Base-by-base conservation (phyloP, 148 eudicot species). In the Suaeda aralocaspica region DNA sequence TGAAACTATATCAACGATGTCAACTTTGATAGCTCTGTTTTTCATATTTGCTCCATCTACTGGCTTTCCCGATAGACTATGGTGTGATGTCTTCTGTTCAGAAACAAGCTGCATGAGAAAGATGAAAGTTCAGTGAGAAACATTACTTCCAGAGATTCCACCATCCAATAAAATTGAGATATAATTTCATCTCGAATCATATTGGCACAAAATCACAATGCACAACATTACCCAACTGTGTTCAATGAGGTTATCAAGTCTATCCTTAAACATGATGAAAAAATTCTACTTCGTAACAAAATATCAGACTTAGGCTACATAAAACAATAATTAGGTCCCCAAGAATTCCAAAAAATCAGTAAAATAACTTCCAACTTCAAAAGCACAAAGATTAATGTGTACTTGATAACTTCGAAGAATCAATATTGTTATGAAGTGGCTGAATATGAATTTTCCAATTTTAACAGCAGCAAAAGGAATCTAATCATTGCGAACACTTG, bases 1-100 rank as follows among this genome's bases (percentile, higher is more conserved):
- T 57, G 92, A 90, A 65, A 85, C 83, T 51, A 93, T 90, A 77
- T 88, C 86, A 28, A 83, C 75, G 67, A 93, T 82, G 50, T 85
- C 85, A 31, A 93, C 87, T 79, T 71, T 85, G 64, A 88, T 67
- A 15, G 79, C 80, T 74, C 80, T 71, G 70, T 74, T 87, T 64
- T 74, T 87, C 7, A 1, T 29, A 21, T 66, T 81, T 22, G 51
- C 58, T 18, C 77, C 63, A 66, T 90, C 89, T 62, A 72, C 74
- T 41, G 89, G 81, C 68, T 75, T 84, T 63, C 79, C 76, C 14
- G 91, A 92, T 77, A 92, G 91, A 83, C 77, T 84, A 28, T 31
- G 76, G 2, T 89, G 68, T 51, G 75, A 72, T 15, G 68, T 67
- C 66, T 75, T 87, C 68, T 77, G 89, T 64, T 89, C 93, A 73